A percentile compares a stretch with the other conserved stretches of the same genome.
Conservation (phyloP, 345 rosid genomes). For the Eutrema yunnanense region DNA sequence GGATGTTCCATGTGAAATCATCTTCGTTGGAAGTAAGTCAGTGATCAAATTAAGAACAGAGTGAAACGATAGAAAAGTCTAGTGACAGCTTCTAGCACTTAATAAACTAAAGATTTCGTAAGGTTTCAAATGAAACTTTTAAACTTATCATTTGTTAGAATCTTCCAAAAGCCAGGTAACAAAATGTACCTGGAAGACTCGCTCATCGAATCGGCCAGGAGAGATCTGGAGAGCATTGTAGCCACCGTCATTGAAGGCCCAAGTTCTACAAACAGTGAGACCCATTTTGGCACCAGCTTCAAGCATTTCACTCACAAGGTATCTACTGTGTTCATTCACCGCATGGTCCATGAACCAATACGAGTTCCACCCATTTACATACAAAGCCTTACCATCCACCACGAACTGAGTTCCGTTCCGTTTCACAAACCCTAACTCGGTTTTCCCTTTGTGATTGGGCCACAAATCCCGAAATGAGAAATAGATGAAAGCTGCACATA, state of each 20-base stretch:
- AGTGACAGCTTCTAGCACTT: neutral
- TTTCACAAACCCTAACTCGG: slow-evolving; percentile 51
- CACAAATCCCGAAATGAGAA: slow-evolving; percentile 53
- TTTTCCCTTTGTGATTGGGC: slow-evolving; percentile 24
- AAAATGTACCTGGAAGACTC: slow-evolving; percentile 55
- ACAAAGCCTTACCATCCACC: slow-evolving; percentile 48
- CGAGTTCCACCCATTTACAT: slow-evolving; percentile 84
- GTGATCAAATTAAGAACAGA: neutral
- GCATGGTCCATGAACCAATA: slow-evolving; percentile 87
- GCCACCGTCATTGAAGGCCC: slow-evolving; percentile 91
- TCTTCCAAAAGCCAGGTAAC: neutral
- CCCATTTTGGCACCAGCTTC: slow-evolving; percentile 74
- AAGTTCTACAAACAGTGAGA: slow-evolving; percentile 74
- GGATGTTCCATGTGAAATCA: neutral
- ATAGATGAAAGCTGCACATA: slow-evolving; percentile 60
- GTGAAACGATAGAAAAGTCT: neutral
- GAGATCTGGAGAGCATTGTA: slow-evolving; percentile 81
- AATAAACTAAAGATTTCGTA: too few species aligned
- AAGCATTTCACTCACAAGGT: slow-evolving; percentile 53
- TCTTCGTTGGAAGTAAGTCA: too few species aligned
- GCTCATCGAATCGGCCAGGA: slow-evolving; percentile 73
- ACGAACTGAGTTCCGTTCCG: slow-evolving; percentile 63
- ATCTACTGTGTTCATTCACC: slow-evolving; percentile 47
- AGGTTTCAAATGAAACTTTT: too few species aligned
- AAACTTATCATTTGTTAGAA: neutral